Percentiles rank a stretch among this genome's conserved stretches.
These are phyloP conservation scores for Ceratorhiza oryzae-sativae DNA, from an alignment of 1,284 basidiomycete species.

Conservation along the genomic window DNA sequence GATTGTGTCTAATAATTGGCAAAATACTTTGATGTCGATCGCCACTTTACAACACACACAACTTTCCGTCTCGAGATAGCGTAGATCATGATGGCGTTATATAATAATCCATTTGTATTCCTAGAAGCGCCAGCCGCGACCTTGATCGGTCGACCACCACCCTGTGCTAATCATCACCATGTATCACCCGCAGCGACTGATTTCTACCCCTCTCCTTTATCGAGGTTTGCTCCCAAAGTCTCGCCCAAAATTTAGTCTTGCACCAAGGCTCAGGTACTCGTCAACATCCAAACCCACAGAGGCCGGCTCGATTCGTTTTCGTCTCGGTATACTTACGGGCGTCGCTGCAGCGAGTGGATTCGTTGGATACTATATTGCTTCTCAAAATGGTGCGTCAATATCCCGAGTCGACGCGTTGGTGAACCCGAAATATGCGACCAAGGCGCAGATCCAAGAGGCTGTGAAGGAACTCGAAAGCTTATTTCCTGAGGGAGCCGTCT, in stretches of 20 bases:
- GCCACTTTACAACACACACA: too few relatives aligned
- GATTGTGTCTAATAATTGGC: too few relatives aligned
- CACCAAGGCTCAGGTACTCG: not conserved
- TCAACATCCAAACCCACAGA: not conserved
- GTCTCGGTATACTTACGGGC: not conserved
- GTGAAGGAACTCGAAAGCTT: constrained; percentile 20
- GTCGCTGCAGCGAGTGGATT: not conserved
- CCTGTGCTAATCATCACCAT: not conserved
- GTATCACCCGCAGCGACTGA: not conserved
- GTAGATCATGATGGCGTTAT: not conserved
- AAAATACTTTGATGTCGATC: too few relatives aligned
- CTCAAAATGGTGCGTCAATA: not conserved
- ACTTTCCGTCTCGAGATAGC: too few relatives aligned
- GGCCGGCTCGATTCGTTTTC: not conserved
- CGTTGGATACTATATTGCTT: not conserved
- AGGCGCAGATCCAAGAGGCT: constrained; percentile 11
- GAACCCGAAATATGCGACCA: constrained; percentile 12
- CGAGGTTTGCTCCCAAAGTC: not conserved
- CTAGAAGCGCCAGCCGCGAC: not conserved
- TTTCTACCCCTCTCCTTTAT: constrained; percentile 8
- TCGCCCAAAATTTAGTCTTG: not conserved
- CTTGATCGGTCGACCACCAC: not conserved
- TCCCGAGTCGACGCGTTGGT: not conserved
- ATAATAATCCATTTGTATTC: not conserved
- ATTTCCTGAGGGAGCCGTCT: constrained; percentile 26